phyloP scores from a whole-genome alignment of 2,329 filamentous ascomycete genomes.

The Ophiostoma himal-ulmi region DNA sequence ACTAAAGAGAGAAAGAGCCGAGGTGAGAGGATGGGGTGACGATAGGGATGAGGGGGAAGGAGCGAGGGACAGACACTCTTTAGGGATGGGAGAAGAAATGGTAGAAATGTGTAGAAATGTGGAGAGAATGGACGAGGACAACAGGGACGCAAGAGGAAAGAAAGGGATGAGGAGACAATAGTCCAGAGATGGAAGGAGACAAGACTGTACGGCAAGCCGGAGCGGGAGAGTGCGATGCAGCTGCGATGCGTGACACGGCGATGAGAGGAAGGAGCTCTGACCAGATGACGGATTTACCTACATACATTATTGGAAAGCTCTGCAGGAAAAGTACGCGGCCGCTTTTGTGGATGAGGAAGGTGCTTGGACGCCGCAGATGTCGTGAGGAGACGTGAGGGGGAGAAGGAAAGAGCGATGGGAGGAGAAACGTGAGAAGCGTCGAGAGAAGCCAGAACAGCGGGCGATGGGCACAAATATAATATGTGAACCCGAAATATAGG shows the following conservation, averaged over 20 bases:
- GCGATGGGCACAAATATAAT: neutral
- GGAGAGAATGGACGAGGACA: neutral
- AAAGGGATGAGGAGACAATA: constrained; percentile 3
- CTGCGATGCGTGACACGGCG: neutral
- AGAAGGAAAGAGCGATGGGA: constrained; percentile 11
- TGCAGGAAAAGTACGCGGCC: neutral
- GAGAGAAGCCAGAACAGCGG: neutral
- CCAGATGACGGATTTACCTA: neutral
- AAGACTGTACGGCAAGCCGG: neutral
- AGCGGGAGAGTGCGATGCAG: neutral
- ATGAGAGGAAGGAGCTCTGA: constrained; percentile 3
- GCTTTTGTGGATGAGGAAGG: neutral
- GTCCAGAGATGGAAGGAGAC: constrained; percentile 12
- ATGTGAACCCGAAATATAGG: neutral
- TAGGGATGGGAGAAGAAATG: neutral
- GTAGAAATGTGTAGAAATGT: neutral
- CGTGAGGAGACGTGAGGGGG: constrained; percentile 1
- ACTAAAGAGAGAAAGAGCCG: neutral
- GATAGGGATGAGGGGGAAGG: constrained; percentile 12
- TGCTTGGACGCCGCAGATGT: neutral
- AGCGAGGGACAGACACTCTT: neutral
- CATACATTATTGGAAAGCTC: neutral
- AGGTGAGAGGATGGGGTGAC: constrained; percentile 1
- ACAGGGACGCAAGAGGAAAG: neutral
- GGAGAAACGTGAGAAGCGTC: neutral